Evolutionary conservation across 768 basidiomycete species (phyloP).

Genomic region (Hysterangium stoloniferum): DNA sequence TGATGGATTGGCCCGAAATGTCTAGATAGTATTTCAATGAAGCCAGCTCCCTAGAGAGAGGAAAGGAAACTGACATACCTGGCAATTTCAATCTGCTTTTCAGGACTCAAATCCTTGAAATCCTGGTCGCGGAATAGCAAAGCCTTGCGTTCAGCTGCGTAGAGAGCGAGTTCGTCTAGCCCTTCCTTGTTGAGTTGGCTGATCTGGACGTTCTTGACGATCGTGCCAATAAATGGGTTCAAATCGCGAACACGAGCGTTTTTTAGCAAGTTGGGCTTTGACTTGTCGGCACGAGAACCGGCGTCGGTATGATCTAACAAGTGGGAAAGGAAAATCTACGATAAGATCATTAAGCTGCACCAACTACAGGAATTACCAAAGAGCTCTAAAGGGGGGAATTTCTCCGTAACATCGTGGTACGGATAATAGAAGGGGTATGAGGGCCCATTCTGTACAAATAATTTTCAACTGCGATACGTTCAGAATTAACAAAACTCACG

Average conservation of each 20-base stretch:
- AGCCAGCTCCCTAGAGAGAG: background rate
- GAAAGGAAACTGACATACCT: conserved; percentile 20
- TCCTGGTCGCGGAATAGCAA: conserved; percentile 53
- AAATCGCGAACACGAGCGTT: conserved; percentile 33
- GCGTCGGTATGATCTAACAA: conserved; percentile 35
- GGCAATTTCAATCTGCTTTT: conserved; percentile 45
- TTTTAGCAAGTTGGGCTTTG: conserved; percentile 43
- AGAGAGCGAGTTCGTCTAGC: conserved; percentile 37
- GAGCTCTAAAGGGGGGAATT: conserved; percentile 40
- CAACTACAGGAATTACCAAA: conserved; percentile 28
- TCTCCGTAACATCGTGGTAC: conserved; percentile 39
- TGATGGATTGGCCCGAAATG: conserved; percentile 23
- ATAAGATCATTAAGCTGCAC: background rate
- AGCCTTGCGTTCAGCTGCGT: conserved; percentile 45
- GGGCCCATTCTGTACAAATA: conserved; percentile 26
- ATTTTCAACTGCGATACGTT: too few relatives aligned
- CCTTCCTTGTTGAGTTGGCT: conserved; percentile 45
- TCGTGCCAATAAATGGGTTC: conserved; percentile 46
- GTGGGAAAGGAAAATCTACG: background rate
- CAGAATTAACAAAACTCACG: too few relatives aligned
- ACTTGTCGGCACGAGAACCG: conserved; percentile 39
- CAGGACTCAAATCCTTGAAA: conserved; percentile 49
- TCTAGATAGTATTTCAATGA: conserved; percentile 5
- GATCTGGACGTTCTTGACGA: conserved; percentile 43
- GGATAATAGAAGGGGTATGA: conserved; percentile 46